Conservation (phyloP, 371 early-diverging fungal genomes). For the Mortierella sp. region DNA sequence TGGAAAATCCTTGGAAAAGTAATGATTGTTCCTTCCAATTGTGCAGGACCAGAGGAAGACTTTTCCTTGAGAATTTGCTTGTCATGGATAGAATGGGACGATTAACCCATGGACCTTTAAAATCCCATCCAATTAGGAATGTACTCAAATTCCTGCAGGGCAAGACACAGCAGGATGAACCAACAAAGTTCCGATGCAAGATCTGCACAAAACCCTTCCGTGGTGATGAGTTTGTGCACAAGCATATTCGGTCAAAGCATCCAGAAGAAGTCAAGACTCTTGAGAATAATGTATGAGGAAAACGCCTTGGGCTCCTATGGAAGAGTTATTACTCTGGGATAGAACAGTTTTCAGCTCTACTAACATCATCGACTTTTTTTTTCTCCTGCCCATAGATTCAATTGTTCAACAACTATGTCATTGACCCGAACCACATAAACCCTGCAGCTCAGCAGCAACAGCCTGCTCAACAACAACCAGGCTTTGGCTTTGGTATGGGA, state of each 20-base stretch:
- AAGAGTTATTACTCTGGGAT: constrained; percentile 5
- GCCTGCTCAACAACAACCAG: constrained; percentile 21
- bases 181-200: constrained; percentile 90
- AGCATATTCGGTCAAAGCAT: constrained; percentile 93
- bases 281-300: constrained; percentile 62
- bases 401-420: constrained; percentile 89
- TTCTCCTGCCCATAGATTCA: constrained; percentile 43
- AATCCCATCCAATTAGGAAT: constrained; percentile 55
- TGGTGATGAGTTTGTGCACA: constrained; percentile 92
- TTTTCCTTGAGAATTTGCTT: no score
- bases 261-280: constrained; percentile 72
- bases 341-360: neutral
- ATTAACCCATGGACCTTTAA: no score
- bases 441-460: constrained; percentile 55
- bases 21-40: constrained; percentile 55
- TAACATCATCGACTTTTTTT: neutral
- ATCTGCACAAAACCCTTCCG: constrained; percentile 95
- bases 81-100: no score
- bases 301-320: no score
- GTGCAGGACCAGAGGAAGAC: no score
- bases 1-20: constrained; percentile 78
- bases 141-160: constrained; percentile 62
- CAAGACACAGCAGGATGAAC: constrained; percentile 72
- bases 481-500: constrained; percentile 44
- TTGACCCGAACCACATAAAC: constrained; percentile 78